These are phyloP conservation scores for Diddensiella santjacobensis DNA, from an alignment of 805 yeast genomes.

Conservation along the genomic window DNA sequence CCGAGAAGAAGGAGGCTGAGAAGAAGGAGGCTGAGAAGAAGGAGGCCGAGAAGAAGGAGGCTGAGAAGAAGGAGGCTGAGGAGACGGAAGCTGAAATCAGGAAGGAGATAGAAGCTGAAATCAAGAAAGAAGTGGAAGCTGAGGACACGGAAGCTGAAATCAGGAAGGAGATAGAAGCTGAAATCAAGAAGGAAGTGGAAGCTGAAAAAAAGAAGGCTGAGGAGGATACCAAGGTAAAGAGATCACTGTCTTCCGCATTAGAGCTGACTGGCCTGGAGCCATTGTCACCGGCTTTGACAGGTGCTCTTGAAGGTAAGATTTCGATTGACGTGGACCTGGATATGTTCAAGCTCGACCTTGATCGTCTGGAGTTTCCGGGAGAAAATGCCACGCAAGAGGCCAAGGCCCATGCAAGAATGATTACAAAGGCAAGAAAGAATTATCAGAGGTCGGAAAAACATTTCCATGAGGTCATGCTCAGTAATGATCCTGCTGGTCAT, in stretches of 20 bases:
- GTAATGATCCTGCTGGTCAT: constrained; percentile 17
- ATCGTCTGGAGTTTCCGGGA: constrained; percentile 6
- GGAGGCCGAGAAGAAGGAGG: background rate
- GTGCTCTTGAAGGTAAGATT: constrained; percentile 11
- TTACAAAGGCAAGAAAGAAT: constrained; percentile 13
- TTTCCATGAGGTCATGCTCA: constrained; percentile 21
- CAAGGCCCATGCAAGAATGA: constrained; percentile 16
- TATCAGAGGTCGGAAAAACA: constrained; percentile 20
- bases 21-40: constrained; percentile 1
- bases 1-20: constrained; percentile 4
- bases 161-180: background rate
- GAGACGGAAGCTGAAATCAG: constrained; percentile 5
- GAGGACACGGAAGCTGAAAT: constrained; percentile 7
- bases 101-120: background rate
- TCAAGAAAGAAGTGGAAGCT: constrained; percentile 1
- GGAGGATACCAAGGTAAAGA: background rate
- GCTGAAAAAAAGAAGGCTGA: too few relatives aligned
- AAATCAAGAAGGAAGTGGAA: constrained; percentile 4
- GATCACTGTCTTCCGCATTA: background rate
- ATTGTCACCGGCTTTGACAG: constrained; percentile 3
- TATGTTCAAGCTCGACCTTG: constrained; percentile 18
- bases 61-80: constrained; percentile 6
- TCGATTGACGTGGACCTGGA: constrained; percentile 14
- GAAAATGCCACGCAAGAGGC: constrained; percentile 11
- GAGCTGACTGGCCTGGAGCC: background rate